Conservation (phyloP, 345 rosid genomes). For the Firmiana major region DNA sequence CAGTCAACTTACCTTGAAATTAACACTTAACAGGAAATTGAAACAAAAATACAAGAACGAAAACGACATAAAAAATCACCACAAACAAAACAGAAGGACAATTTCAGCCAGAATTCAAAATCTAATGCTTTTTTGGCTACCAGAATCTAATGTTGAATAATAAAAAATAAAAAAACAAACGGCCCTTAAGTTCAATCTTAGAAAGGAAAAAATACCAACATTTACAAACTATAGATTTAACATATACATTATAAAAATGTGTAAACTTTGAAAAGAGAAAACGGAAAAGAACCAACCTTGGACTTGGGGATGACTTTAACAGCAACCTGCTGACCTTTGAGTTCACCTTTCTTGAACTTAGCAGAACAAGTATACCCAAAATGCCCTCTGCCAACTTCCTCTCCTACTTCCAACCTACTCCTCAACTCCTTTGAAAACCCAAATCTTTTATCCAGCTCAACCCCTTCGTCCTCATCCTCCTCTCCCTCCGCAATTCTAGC, state of each 20-base stretch:
- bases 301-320: constrained; percentile 92
- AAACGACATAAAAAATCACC: background rate
- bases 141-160: no score
- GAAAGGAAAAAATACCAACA: background rate
- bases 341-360: constrained; percentile 82
- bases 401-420: constrained; percentile 64
- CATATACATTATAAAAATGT: background rate
- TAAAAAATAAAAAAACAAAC: background rate
- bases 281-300: constrained; percentile 45
- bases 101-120: background rate
- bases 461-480: constrained; percentile 36
- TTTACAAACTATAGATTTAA: background rate
- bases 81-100: background rate
- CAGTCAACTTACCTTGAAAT: constrained; percentile 8
- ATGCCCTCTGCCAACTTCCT: constrained; percentile 96
- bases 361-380: constrained; percentile 97
- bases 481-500: constrained; percentile 38
- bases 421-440: constrained; percentile 78
- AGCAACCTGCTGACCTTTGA: constrained; percentile 82
- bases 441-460: constrained; percentile 80
- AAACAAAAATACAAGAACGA: background rate
- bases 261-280: background rate
- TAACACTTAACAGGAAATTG: background rate
- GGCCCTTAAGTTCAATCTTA: background rate
- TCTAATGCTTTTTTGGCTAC: no score